These are phyloP conservation scores for Neocallimastix lanati DNA, from an alignment of 192 early-diverging fungal genomes.

Conservation along the genomic window DNA sequence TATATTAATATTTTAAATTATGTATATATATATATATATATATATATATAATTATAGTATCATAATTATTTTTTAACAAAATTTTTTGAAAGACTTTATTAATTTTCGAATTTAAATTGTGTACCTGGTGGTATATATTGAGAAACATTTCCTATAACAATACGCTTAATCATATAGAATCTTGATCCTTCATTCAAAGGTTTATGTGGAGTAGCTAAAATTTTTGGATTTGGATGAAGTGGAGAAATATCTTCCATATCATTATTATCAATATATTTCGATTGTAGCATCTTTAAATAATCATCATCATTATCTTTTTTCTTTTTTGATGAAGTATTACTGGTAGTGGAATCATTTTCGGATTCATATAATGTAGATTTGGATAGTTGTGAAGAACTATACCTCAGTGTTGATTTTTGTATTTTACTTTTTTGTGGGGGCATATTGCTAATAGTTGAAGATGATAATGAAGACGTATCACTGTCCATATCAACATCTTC, in stretches of 20 bases:
- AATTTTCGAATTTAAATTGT: too few relatives aligned
- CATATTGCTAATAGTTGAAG: neutral
- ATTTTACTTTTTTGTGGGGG: neutral
- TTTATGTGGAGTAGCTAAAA: neutral
- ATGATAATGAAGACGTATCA: neutral
- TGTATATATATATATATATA: too few relatives aligned
- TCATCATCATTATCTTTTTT: constrained; percentile 1
- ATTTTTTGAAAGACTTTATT: too few relatives aligned
- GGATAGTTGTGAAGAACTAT: neutral
- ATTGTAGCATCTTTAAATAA: constrained; percentile 54
- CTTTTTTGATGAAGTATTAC: neutral
- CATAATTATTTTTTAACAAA: too few relatives aligned
- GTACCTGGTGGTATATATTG: neutral
- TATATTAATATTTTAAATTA: too few relatives aligned
- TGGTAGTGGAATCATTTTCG: constrained; percentile 7
- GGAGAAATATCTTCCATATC: constrained; percentile 5
- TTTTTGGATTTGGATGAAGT: neutral
- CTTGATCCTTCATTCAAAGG: constrained; percentile 23
- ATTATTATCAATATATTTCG: constrained; percentile 39
- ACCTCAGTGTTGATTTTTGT: neutral
- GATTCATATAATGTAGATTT: neutral
- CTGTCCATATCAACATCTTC: constrained; percentile 49
- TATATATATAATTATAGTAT: too few relatives aligned
- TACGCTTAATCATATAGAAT: constrained; percentile 24
- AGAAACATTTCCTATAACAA: constrained; percentile 17